These are phyloP conservation scores for Phytopythium mirpurense DNA, from an alignment of 352 stramenopile genomes.

Conservation along the genomic window DNA sequence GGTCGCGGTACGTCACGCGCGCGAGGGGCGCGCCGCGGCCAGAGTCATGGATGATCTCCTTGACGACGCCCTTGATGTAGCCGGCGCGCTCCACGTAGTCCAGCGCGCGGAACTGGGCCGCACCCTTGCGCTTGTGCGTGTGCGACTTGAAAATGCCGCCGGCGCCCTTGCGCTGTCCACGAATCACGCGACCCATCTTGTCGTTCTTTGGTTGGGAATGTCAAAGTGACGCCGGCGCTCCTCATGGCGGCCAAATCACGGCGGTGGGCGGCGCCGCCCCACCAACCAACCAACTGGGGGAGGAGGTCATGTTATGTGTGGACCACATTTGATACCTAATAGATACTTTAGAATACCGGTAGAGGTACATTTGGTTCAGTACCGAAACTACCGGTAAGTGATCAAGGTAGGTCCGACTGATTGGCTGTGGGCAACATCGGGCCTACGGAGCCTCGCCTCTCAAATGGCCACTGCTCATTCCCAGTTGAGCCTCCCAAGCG, in stretches of 20 bases:
- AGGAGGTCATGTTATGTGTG: not conserved
- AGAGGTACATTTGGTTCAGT: too few relatives aligned
- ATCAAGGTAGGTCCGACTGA: too few relatives aligned
- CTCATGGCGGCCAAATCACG: not conserved
- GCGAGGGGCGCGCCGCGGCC: conserved; percentile 96
- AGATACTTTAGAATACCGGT: too few relatives aligned
- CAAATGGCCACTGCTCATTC: too few relatives aligned
- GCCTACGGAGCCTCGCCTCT: too few relatives aligned
- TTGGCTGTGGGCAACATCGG: too few relatives aligned
- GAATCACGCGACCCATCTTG: conserved; percentile 86
- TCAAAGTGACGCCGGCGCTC: conserved; percentile 43
- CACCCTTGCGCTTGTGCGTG: conserved; percentile 73
- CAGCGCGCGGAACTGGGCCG: conserved; percentile 62
- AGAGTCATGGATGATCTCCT: conserved; percentile 99
- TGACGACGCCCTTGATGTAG: conserved; percentile 99
- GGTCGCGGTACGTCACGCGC: conserved; percentile 92
- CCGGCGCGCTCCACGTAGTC: conserved; percentile 94
- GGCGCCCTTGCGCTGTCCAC: conserved; percentile 86
- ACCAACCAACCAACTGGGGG: not conserved
- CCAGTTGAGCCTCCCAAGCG: too few relatives aligned
- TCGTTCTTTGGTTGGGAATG: conserved; percentile 59
- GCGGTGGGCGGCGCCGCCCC: too few relatives aligned
- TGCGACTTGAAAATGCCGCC: conserved; percentile 84
- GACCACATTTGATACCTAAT: too few relatives aligned
- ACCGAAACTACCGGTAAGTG: too few relatives aligned